These are phyloP conservation scores for Streptanthus diversifolius DNA, from an alignment of 345 rosid genomes.

Conservation along the genomic window DNA sequence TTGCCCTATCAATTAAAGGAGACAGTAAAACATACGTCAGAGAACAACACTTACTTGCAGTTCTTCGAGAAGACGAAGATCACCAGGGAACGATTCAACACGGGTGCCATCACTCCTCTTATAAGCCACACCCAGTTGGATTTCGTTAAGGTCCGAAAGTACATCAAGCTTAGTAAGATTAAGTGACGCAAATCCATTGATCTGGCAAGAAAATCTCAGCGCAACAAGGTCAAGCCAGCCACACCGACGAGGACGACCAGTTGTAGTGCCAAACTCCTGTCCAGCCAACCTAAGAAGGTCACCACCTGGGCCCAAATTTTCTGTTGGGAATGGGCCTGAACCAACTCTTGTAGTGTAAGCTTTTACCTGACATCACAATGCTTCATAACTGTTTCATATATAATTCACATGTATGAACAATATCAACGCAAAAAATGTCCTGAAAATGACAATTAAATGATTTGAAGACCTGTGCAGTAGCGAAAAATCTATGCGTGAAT, in stretches of 20 bases:
- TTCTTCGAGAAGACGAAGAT: constrained; percentile 78
- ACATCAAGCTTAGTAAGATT: constrained; percentile 97
- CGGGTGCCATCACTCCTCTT: constrained; percentile 67
- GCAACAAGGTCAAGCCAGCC: constrained; percentile 99
- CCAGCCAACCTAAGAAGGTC: constrained; percentile 85
- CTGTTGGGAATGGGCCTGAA: constrained; percentile 98
- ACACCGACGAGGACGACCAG: constrained; percentile 99
- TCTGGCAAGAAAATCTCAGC: constrained; percentile 71
- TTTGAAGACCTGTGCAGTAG: not conserved
- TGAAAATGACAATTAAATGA: not conserved
- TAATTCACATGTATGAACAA: not conserved
- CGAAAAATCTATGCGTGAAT: not conserved
- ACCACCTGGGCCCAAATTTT: constrained; percentile 81
- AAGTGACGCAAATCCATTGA: constrained; percentile 92
- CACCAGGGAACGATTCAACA: constrained; percentile 76
- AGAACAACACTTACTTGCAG: constrained; percentile 47
- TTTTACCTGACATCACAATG: constrained; percentile 58
- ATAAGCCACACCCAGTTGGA: constrained; percentile 78
- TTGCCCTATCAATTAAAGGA: not conserved
- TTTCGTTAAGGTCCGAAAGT: constrained; percentile 75
- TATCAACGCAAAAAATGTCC: not conserved
- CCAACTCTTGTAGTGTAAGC: constrained; percentile 99
- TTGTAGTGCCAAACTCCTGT: constrained; percentile 95
- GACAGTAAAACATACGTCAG: not conserved
- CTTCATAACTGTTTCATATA: not conserved